Evolutionary conservation across 2,329 filamentous ascomycete species (phyloP).

Genomic region (Alternaria hordeiaustralica): DNA sequence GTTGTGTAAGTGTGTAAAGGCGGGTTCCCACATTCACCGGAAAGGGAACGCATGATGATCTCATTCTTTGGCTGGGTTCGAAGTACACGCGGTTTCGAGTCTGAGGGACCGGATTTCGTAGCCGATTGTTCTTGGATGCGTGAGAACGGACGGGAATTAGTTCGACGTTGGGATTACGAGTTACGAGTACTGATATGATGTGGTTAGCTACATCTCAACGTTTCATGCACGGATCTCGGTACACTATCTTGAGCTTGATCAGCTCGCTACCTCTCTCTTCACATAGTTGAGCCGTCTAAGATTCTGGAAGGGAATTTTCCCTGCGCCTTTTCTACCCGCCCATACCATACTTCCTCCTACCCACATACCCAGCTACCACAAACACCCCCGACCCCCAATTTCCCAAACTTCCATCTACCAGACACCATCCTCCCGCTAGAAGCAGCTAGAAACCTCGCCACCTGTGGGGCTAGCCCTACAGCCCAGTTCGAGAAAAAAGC

Average conservation of each 20-base stretch:
- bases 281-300: background rate
- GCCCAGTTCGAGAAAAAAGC: background rate
- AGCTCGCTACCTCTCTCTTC: background rate
- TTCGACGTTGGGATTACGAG: background rate
- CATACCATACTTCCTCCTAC: background rate
- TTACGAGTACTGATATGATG: background rate
- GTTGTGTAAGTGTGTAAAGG: background rate
- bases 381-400: background rate
- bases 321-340: background rate
- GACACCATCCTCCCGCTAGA: background rate
- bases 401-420: background rate
- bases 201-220: background rate
- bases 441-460: background rate
- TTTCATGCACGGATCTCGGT: background rate
- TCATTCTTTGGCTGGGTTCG: background rate
- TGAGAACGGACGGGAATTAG: background rate
- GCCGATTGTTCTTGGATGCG: background rate
- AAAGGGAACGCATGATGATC: background rate
- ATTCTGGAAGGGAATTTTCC: background rate
- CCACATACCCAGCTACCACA: background rate
- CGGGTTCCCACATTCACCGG: background rate
- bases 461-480: background rate
- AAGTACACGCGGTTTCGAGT: background rate
- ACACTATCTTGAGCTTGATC: background rate
- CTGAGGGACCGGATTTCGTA: background rate